phyloP scores from a whole-genome alignment of 352 stramenopile species.

The Phytophthora rubi region DNA sequence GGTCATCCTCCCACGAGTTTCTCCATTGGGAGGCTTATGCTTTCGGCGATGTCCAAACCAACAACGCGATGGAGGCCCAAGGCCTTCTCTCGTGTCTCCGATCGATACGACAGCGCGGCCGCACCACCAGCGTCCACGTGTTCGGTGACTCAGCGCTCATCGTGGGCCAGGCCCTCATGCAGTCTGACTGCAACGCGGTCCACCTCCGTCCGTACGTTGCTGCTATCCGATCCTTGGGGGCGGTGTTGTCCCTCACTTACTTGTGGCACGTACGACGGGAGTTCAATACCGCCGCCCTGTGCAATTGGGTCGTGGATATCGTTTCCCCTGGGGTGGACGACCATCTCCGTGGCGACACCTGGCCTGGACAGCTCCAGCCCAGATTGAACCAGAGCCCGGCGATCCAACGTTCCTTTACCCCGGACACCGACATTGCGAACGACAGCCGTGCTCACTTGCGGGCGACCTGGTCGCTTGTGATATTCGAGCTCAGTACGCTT shows the following conservation, averaged over 20 bases:
- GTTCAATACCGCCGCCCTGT: slow-evolving; percentile 10
- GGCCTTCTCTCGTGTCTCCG: slow-evolving; percentile 18
- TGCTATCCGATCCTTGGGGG: slow-evolving; percentile 15
- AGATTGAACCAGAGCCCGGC: not conserved
- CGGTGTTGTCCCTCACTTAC: not conserved
- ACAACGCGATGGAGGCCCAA: slow-evolving; percentile 39
- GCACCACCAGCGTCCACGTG: not conserved
- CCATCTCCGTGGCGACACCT: not conserved
- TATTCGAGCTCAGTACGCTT: not conserved
- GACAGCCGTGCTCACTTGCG: not conserved
- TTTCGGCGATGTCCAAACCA: slow-evolving; percentile 14
- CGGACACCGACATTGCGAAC: not conserved
- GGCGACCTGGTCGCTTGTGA: slow-evolving; percentile 14
- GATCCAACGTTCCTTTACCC: not conserved
- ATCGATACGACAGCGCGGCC: slow-evolving; percentile 3
- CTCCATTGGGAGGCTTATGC: slow-evolving; percentile 12
- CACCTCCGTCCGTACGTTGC: slow-evolving; percentile 11
- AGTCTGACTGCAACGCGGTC: not conserved
- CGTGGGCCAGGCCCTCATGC: slow-evolving; percentile 16
- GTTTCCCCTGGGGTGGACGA: not conserved
- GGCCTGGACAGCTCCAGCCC: not conserved
- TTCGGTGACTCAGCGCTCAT: slow-evolving; percentile 29
- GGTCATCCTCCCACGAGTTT: not conserved
- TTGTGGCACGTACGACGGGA: slow-evolving; percentile 5
- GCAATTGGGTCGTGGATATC: slow-evolving; percentile 34